Conservation (phyloP, 2,329 filamentous ascomycete genomes). For the Neurospora sp. region DNA sequence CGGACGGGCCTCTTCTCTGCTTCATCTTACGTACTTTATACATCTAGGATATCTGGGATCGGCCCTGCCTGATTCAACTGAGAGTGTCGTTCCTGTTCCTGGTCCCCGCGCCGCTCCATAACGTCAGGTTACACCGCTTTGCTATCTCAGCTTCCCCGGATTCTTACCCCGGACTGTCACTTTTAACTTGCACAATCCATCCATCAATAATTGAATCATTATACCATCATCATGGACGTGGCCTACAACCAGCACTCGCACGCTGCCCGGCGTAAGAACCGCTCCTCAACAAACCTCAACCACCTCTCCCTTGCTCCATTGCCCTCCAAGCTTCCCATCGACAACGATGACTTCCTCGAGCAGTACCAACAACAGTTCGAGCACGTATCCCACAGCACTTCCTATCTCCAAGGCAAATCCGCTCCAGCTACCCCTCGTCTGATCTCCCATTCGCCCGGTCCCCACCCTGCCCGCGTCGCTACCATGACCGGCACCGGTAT, state of each 20-base stretch:
- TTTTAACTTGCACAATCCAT: not conserved
- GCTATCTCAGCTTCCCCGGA: not conserved
- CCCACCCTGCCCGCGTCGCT: conserved; percentile 23
- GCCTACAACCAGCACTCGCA: conserved; percentile 51
- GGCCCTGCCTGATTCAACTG: not conserved
- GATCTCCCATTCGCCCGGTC: conserved; percentile 46
- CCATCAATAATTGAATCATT: not conserved
- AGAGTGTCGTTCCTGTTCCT: not conserved
- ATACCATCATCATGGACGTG: conserved; percentile 38
- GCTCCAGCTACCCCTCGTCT: conserved; percentile 55
- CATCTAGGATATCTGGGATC: not conserved
- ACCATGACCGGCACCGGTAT: conserved; percentile 26
- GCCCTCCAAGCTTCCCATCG: conserved; percentile 49
- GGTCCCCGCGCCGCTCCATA: not conserved
- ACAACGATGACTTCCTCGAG: conserved; percentile 38
- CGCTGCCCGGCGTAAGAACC: conserved; percentile 46
- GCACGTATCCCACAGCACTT: conserved; percentile 28
- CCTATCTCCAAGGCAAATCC: conserved; percentile 52
- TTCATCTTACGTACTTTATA: not conserved
- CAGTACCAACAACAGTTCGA: conserved; percentile 26
- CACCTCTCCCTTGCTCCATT: conserved; percentile 55
- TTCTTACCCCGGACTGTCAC: not conserved
- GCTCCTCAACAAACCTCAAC: conserved; percentile 48
- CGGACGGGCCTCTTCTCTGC: not conserved
- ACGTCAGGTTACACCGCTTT: not conserved